These are phyloP conservation scores for Pseudogymnoascus sp. DNA, from an alignment of 2,329 filamentous ascomycete genomes.

Conservation along the genomic window DNA sequence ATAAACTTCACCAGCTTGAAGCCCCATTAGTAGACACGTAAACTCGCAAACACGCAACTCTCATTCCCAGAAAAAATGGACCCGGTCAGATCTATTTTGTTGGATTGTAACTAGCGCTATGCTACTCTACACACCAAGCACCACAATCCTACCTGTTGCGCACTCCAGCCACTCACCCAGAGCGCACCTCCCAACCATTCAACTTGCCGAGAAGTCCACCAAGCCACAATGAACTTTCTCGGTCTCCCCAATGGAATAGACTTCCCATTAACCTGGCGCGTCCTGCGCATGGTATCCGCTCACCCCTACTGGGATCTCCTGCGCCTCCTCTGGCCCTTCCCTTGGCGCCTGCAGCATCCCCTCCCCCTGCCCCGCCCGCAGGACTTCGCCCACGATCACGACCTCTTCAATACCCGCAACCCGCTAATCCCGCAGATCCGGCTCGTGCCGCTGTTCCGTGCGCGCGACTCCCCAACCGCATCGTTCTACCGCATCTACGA, in stretches of 20 bases:
- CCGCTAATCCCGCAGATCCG: background rate
- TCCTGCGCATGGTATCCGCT: background rate
- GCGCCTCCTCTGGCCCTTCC: background rate
- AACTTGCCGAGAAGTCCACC: background rate
- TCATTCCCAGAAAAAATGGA: background rate
- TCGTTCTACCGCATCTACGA: slow-evolving; percentile 26
- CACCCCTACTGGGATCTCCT: background rate
- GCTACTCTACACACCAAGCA: background rate
- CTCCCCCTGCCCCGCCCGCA: slow-evolving; percentile 28
- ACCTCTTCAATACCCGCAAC: slow-evolving; percentile 24
- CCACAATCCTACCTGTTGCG: background rate
- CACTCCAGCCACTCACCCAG: background rate
- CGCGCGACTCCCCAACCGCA: slow-evolving; percentile 22
- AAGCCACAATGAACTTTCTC: background rate
- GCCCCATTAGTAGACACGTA: background rate
- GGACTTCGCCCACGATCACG: slow-evolving; percentile 41
- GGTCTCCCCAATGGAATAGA: background rate
- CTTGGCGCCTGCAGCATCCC: slow-evolving; percentile 13
- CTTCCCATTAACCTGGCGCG: background rate
- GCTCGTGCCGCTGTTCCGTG: slow-evolving; percentile 11
- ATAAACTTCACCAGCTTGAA: background rate
- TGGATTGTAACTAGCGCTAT: background rate
- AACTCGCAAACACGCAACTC: background rate
- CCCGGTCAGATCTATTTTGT: background rate
- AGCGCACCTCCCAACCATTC: background rate